A percentile compares a stretch with the other conserved stretches of the same genome.
Evolutionary conservation across 306 rosid genomes (phyloP).

Genomic region (Medicago lupulina): DNA sequence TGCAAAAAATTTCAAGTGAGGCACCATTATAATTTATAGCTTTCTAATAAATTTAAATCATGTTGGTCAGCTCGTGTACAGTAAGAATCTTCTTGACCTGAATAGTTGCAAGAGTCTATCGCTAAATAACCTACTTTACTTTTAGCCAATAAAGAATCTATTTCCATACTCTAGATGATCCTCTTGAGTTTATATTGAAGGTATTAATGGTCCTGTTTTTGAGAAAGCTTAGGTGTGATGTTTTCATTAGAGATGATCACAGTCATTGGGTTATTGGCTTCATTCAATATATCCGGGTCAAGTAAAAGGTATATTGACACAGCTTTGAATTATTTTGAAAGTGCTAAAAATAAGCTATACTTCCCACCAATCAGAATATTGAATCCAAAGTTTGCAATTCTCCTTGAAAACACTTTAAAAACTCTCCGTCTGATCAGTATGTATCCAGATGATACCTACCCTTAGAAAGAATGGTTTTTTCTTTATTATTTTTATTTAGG

Average conservation of each 20-base stretch:
- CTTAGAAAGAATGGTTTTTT: background rate
- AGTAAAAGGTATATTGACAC: background rate
- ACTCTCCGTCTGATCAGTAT: background rate
- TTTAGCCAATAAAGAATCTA: background rate
- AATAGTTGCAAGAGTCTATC: background rate
- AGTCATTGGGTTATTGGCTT: constrained; percentile 13
- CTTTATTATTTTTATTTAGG: too few species aligned
- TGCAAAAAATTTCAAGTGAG: constrained; percentile 1
- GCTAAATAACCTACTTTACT: background rate
- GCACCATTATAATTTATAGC: background rate
- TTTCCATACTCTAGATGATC: constrained; percentile 5
- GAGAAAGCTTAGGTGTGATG: background rate
- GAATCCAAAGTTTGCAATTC: background rate
- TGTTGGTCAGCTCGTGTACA: background rate
- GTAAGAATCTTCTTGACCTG: constrained; percentile 29
- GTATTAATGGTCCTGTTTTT: background rate
- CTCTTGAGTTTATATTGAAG: constrained; percentile 14
- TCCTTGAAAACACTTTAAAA: constrained; percentile 5
- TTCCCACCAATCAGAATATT: background rate
- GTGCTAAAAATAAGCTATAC: background rate
- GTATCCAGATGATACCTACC: background rate
- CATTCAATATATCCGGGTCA: constrained; percentile 9
- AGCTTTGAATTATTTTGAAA: background rate
- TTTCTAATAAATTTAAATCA: background rate
- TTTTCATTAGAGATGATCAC: background rate